Base-by-base conservation (phyloP, 192 early-diverging fungal genomes). In the Spinellus fusiger region DNA sequence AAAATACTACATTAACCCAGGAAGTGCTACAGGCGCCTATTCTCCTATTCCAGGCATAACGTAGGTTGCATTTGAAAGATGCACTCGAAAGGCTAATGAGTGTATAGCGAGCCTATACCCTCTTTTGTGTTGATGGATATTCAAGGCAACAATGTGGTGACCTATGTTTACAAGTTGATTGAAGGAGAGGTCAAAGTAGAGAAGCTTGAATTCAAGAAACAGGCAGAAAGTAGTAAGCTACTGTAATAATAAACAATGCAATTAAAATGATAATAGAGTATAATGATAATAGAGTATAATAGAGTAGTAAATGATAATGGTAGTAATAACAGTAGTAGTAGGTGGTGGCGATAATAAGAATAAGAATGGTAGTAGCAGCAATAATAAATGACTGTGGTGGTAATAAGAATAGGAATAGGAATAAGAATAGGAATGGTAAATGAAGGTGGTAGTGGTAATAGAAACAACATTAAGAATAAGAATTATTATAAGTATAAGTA, bases 91-190 rank as follows among this genome's bases (percentile, higher is more conserved):
- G 4, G 33, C 33, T 0, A 5, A 50, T 38, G 4, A 8, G 16
- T 12, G 7, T 49, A 12, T 68, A 83, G 78, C 47, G 85, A 89
- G 2, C 71, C 83, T 47, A 80, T 85, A 23, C 94, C 96, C 48
- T 93, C 92, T 44, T 98, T 98, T 80, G 94, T 96, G 32, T 66
- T 98, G 62, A 92, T 98, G 90, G 95, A 98, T 75, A 70, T 98
- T 59, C 88, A 92, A 63, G 84, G 83, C 6, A 62, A 73, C 2
- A 75, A 72, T 0, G 83, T 96, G 3, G 83, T 90, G 4, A 80
- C 90, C 5, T 98, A 98, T 67, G 91, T 98, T 27, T 98, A 98
- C 70, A 90, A 93, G 77, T 72, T 98, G 61, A 84, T 94, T 22
- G 82, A 92, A 49, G 90, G 88, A 35, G 92, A 95, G 48, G 92